A percentile compares a stretch with the other conserved stretches of the same genome.
These are phyloP conservation scores for Camellia lanceoleosa DNA, from an alignment of 148 eudicot genomes.

Conservation along the genomic window DNA sequence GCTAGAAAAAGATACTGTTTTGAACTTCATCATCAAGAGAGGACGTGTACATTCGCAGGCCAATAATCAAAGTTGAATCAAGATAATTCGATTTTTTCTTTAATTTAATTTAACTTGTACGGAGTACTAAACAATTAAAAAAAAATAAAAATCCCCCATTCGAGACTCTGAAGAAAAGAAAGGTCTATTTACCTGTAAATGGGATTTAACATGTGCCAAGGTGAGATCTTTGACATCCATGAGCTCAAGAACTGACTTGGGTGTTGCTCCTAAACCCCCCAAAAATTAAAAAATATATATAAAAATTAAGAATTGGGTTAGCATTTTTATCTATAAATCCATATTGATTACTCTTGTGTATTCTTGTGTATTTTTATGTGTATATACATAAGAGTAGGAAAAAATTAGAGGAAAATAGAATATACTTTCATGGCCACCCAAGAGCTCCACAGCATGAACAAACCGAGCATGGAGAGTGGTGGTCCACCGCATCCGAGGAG, in stretches of 20 bases:
- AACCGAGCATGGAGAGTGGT: slow-evolving; percentile 88
- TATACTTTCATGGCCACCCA: slow-evolving; percentile 98
- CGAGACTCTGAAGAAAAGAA: not conserved
- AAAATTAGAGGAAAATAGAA: not conserved
- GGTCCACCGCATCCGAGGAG: slow-evolving; percentile 98
- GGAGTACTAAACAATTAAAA: not conserved
- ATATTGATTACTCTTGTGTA: not conserved
- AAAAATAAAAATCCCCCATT: not conserved
- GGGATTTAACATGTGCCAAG: slow-evolving; percentile 95
- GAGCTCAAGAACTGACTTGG: slow-evolving; percentile 92
- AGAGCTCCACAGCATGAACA: slow-evolving; percentile 93
- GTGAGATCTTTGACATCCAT: slow-evolving; percentile 99
- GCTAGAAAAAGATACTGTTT: slow-evolving; percentile 1
- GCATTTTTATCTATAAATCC: not conserved
- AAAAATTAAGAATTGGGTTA: not conserved
- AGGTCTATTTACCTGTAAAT: slow-evolving; percentile 70
- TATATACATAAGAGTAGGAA: not conserved
- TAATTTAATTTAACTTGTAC: not conserved
- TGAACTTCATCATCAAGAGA: not conserved
- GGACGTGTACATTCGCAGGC: not conserved
- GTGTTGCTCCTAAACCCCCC: slow-evolving; percentile 73
- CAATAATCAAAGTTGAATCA: not conserved
- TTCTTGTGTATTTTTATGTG: not conserved
- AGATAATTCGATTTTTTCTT: not conserved
- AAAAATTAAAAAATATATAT: not conserved